Conservation (phyloP, 2,329 filamentous ascomycete genomes). For the Coleophoma eucalyptorum region DNA sequence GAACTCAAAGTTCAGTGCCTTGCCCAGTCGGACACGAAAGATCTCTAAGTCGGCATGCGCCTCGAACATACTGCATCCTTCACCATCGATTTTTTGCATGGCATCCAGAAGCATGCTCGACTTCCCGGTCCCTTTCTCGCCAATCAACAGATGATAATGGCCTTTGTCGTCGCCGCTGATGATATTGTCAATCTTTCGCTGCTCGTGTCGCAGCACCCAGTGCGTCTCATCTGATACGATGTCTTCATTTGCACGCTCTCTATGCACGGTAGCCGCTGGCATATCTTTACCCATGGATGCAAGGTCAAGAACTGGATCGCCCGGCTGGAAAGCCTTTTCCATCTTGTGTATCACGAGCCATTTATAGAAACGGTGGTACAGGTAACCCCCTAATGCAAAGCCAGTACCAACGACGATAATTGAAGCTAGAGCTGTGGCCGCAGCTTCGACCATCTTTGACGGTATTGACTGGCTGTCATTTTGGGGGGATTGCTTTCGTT, state of each 20-base stretch:
- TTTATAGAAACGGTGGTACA: constrained; percentile 85
- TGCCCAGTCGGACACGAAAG: constrained; percentile 87
- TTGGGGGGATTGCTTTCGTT: not conserved
- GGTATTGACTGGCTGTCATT: constrained; percentile 14
- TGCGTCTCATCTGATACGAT: constrained; percentile 34
- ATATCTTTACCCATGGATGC: constrained; percentile 62
- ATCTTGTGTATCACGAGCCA: constrained; percentile 88
- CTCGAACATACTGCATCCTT: constrained; percentile 92
- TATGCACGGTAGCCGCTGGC: constrained; percentile 34
- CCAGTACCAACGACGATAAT: constrained; percentile 67
- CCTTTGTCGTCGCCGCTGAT: constrained; percentile 69
- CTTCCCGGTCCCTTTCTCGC: constrained; percentile 96
- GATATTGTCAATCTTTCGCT: constrained; percentile 77
- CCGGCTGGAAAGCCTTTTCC: constrained; percentile 83
- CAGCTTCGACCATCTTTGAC: constrained; percentile 68
- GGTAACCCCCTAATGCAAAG: constrained; percentile 65
- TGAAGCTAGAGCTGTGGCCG: constrained; percentile 72
- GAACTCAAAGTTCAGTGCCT: constrained; percentile 92
- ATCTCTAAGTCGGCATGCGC: constrained; percentile 94
- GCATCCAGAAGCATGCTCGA: constrained; percentile 94
- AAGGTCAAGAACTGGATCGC: constrained; percentile 83
- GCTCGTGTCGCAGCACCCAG: constrained; percentile 84
- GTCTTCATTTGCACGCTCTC: constrained; percentile 25
- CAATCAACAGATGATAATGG: constrained; percentile 88
- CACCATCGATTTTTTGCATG: constrained; percentile 88